Conservation (phyloP, 495 filamentous ascomycete species). For the Lichenothelia convexa region DNA sequence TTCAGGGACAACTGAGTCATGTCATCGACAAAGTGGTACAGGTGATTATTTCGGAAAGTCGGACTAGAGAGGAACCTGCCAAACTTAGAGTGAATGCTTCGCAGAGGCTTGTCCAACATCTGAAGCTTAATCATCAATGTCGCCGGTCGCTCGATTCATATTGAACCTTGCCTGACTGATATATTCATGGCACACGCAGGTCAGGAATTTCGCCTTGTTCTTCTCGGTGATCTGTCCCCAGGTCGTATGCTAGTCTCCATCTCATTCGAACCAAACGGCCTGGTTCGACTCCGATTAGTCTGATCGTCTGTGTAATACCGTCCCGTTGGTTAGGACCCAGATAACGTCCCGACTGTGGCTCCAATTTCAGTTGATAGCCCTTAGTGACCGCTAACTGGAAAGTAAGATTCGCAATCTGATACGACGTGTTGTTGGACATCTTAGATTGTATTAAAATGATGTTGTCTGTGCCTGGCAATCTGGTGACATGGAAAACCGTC, state of each 20-base stretch:
- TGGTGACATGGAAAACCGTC: slow-evolving; percentile 31
- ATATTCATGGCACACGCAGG: slow-evolving; percentile 53
- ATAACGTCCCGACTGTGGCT: slow-evolving; percentile 62
- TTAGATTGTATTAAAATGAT: slow-evolving; percentile 38
- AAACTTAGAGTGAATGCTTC: too few relatives aligned
- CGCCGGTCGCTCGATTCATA: too few relatives aligned
- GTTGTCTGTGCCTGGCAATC: slow-evolving; percentile 21
- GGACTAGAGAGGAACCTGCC: too few relatives aligned
- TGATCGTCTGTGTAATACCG: slow-evolving; percentile 70
- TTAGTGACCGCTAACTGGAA: slow-evolving; percentile 89
- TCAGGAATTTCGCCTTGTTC: slow-evolving; percentile 84
- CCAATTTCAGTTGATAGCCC: slow-evolving; percentile 64
- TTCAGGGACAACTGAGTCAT: too few relatives aligned
- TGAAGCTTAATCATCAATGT: too few relatives aligned
- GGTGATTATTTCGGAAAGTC: too few relatives aligned
- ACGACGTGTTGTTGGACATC: slow-evolving; percentile 62
- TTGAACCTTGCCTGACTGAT: too few relatives aligned
- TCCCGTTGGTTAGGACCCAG: slow-evolving; percentile 53
- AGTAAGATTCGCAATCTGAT: slow-evolving; percentile 58
- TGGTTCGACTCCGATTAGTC: slow-evolving; percentile 48
- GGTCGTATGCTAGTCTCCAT: slow-evolving; percentile 68
- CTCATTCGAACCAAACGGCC: slow-evolving; percentile 66
- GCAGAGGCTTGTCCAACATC: too few relatives aligned
- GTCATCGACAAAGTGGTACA: too few relatives aligned
- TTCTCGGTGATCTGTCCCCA: slow-evolving; percentile 41